A percentile compares a stretch with the other conserved stretches of the same genome.
These are phyloP conservation scores for Lipomyces lipofer DNA, from an alignment of 805 yeast species.

Conservation along the genomic window DNA sequence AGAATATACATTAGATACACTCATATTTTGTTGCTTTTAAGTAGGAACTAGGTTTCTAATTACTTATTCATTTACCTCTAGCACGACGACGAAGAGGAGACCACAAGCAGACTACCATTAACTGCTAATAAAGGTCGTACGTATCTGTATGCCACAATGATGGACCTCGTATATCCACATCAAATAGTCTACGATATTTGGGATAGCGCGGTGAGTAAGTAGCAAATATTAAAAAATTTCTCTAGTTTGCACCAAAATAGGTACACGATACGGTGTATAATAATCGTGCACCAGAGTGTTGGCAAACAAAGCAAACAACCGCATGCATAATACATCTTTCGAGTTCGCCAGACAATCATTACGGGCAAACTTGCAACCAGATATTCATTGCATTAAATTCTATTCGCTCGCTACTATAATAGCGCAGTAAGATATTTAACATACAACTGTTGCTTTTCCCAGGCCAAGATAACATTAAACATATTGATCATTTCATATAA, in stretches of 20 bases:
- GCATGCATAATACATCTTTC: not conserved
- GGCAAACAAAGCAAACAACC: constrained; percentile 58
- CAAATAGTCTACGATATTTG: constrained; percentile 31
- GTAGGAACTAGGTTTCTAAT: constrained; percentile 3
- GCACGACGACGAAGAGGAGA: too few relatives aligned
- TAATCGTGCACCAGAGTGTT: constrained; percentile 86
- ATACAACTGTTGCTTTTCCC: constrained; percentile 19
- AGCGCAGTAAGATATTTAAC: too few relatives aligned
- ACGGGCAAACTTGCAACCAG: too few relatives aligned
- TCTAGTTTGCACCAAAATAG: constrained; percentile 93
- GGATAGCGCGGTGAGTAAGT: constrained; percentile 69
- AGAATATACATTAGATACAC: too few relatives aligned
- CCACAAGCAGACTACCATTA: too few relatives aligned
- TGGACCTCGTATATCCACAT: constrained; percentile 31
- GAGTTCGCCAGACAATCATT: too few relatives aligned
- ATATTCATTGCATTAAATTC: too few relatives aligned
- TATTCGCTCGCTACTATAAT: too few relatives aligned
- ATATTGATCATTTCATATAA: not conserved
- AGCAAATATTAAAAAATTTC: constrained; percentile 45
- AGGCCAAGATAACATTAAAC: constrained; percentile 3
- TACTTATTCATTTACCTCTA: not conserved
- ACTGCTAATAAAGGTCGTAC: too few relatives aligned
- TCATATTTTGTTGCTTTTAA: too few relatives aligned
- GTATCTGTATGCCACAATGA: constrained; percentile 17
- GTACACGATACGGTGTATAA: constrained; percentile 56